A percentile compares a stretch with the other conserved stretches of the same genome.
Evolutionary conservation across 441 rosid species (phyloP).

Genomic region (Manihot esculenta): DNA sequence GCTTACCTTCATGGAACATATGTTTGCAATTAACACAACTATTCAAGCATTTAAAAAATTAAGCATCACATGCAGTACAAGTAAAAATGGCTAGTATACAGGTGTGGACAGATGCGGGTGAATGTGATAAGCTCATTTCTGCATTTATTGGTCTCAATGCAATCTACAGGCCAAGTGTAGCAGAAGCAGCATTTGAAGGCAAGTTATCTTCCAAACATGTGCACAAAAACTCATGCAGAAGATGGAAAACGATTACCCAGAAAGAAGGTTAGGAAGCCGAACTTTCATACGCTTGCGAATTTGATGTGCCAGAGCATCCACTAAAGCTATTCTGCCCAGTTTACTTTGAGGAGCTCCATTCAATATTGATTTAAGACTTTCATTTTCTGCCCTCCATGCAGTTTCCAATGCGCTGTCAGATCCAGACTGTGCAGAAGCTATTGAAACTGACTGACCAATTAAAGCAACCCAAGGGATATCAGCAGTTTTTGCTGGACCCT

Average conservation of each 20-base stretch:
- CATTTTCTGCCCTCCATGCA: constrained; percentile 93
- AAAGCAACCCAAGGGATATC: constrained; percentile 94
- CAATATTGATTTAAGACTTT: constrained; percentile 76
- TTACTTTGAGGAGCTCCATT: constrained; percentile 76
- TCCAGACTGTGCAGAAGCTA: constrained; percentile 82
- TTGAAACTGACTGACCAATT: constrained; percentile 89
- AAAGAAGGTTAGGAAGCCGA: constrained; percentile 82
- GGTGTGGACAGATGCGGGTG: too few relatives aligned
- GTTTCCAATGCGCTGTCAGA: constrained; percentile 85
- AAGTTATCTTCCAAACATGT: too few relatives aligned
- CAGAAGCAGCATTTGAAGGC: neutral
- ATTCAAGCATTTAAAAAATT: too few relatives aligned
- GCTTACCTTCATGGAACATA: too few relatives aligned
- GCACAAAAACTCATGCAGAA: neutral
- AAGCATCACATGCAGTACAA: too few relatives aligned
- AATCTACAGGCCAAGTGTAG: neutral
- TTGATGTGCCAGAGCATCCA: constrained; percentile 79
- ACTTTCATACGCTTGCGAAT: constrained; percentile 85
- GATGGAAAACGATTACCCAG: constrained; percentile 56
- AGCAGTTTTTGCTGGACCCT: constrained; percentile 82
- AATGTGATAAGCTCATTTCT: neutral
- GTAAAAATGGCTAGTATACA: too few relatives aligned
- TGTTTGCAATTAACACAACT: too few relatives aligned
- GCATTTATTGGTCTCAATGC: neutral
- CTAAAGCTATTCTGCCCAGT: constrained; percentile 85